These are phyloP conservation scores for Udeniomyces megalosporus DNA, from an alignment of 768 basidiomycete genomes.

Conservation along the genomic window DNA sequence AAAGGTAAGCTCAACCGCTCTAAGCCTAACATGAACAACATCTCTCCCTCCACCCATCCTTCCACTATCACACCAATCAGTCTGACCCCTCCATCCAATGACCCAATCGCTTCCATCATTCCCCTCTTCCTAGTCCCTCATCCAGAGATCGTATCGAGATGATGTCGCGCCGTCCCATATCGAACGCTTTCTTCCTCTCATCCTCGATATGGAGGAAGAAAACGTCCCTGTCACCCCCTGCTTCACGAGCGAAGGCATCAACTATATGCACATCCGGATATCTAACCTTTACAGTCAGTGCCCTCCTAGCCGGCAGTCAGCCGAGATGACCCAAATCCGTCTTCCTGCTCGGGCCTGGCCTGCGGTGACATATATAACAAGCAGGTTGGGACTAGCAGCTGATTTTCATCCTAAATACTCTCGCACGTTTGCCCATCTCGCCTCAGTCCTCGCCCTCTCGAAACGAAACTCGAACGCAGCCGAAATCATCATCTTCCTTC, in stretches of 20 bases:
- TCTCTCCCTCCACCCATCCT: no score
- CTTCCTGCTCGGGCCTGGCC: not conserved
- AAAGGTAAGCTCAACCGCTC: constrained; percentile 35
- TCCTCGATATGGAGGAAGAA: constrained; percentile 94
- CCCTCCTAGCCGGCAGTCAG: not conserved
- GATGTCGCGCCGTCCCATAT: constrained; percentile 79
- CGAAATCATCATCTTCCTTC: constrained; percentile 90
- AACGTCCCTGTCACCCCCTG: constrained; percentile 91
- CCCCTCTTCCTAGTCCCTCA: constrained; percentile 43
- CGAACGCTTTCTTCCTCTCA: constrained; percentile 80
- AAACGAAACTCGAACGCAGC: constrained; percentile 92
- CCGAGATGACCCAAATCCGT: not conserved
- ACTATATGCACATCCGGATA: constrained; percentile 97
- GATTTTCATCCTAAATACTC: not conserved
- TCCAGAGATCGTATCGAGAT: constrained; percentile 90
- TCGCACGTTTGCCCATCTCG: not conserved
- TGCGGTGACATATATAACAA: not conserved
- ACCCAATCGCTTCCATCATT: not conserved
- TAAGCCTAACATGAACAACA: no score
- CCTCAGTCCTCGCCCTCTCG: constrained; percentile 75
- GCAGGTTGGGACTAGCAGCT: not conserved
- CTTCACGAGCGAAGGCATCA: constrained; percentile 85
- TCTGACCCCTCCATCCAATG: not conserved
- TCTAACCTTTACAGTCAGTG: constrained; percentile 86
- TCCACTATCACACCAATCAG: no score